Conservation (phyloP, 2,329 filamentous ascomycete genomes). For the Fusarium albidum region DNA sequence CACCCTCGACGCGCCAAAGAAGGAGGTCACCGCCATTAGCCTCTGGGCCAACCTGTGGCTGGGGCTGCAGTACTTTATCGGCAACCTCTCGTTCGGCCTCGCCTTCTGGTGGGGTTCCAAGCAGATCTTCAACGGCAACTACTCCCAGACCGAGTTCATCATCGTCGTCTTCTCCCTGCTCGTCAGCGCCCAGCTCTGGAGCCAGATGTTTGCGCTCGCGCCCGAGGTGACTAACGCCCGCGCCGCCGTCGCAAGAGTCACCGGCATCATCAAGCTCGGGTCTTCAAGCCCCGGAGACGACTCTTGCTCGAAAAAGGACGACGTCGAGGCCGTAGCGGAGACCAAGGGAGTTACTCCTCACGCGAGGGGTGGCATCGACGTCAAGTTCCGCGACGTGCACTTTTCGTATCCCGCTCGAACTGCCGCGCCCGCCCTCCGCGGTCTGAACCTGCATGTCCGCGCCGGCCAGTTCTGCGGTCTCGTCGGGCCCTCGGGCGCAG, state of each 20-base stretch:
- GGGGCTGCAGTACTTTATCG: constrained; percentile 63
- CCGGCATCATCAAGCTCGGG: constrained; percentile 38
- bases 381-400: constrained; percentile 63
- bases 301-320: constrained; percentile 30
- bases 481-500: constrained; percentile 66
- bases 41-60: constrained; percentile 64
- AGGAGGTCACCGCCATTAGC: constrained; percentile 62
- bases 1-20: constrained; percentile 61
- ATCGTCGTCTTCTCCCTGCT: constrained; percentile 75
- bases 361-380: constrained; percentile 46
- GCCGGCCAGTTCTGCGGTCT: constrained; percentile 65
- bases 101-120: constrained; percentile 82
- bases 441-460: constrained; percentile 61
- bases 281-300: too few species aligned
- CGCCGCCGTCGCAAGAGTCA: constrained; percentile 64
- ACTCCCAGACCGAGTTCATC: constrained; percentile 72
- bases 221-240: constrained; percentile 61
- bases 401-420: constrained; percentile 72
- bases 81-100: constrained; percentile 74
- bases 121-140: constrained; percentile 70
- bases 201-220: constrained; percentile 75
- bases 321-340: too few species aligned
- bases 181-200: constrained; percentile 74
- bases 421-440: constrained; percentile 61
- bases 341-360: not conserved